phyloP scores from a whole-genome alignment of 2,329 filamentous ascomycete species.

The Nakataea oryzae region DNA sequence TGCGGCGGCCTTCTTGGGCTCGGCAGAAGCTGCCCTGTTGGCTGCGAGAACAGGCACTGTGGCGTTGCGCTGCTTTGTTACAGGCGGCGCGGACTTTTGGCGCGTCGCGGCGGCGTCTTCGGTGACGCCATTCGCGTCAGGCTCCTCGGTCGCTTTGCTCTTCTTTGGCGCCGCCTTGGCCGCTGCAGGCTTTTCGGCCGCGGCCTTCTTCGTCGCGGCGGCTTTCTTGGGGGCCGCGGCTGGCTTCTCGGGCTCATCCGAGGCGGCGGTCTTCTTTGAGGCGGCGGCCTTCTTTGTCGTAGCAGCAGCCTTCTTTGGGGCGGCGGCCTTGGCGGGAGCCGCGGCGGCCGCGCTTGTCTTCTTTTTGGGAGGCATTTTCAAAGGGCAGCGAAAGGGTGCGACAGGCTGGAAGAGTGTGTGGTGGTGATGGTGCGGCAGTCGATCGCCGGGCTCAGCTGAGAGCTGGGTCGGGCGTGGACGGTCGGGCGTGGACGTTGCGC shows the following conservation, averaged over 20 bases:
- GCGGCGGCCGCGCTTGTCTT: neutral
- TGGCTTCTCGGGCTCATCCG: constrained; percentile 5
- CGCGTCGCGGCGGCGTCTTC: constrained; percentile 1
- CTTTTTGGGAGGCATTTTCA: neutral
- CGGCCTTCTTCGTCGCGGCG: constrained; percentile 9
- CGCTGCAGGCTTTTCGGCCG: neutral
- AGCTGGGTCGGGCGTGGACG: neutral
- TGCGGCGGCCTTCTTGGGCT: constrained; percentile 5
- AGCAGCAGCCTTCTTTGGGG: neutral
- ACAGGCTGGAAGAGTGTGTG: neutral
- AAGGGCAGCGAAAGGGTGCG: neutral
- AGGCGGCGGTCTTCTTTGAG: constrained; percentile 14
- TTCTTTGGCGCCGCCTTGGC: constrained; percentile 1
- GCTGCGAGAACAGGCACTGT: constrained; percentile 1
- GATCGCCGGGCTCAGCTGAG: neutral
- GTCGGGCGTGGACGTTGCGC: neutral
- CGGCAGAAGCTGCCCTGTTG: constrained; percentile 3
- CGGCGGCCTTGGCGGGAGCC: neutral
- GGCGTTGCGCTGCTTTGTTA: constrained; percentile 8
- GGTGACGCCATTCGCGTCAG: neutral
- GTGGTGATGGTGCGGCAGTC: neutral
- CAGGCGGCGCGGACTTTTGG: neutral
- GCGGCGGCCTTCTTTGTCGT: constrained; percentile 11
- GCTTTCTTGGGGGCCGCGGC: constrained; percentile 8
- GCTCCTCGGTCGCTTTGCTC: constrained; percentile 1